Evolutionary conservation across 2,329 filamentous ascomycete genomes (phyloP), one percentile per base, ranked within the genome.

Genomic region (Colletotrichum tanaceti): DNA sequence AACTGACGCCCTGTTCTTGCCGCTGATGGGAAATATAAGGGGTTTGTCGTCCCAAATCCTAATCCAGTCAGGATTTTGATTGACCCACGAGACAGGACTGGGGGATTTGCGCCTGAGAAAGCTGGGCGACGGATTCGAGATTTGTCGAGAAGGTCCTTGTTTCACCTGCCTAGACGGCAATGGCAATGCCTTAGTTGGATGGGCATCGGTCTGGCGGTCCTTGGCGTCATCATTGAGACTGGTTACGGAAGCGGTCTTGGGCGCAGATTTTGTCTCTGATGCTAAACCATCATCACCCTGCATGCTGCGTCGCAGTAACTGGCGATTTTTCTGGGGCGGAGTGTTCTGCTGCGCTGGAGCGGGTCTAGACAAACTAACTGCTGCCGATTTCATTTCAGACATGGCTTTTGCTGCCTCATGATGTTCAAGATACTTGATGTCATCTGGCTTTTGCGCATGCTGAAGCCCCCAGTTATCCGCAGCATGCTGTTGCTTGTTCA

Each of bases 1-100:
- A 1, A 96, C 88, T 1, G 86, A 88, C 1, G 90, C 88, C 70
- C 89, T 85, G 58, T 87, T 86, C 62, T 85, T 87, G 3, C 88
- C 88, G 32, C 79, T 81, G 5, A 80, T 73, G 4, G 89, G 89
- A 75, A 88, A 93, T 2, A 89, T 81, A 1, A 94, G 81, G 1
- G 90, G 86, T 58, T 82, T 82, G 18, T 83, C 58, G 16, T 72
- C 79, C 88, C 88, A 91, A 0, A 79, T 68, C 18, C 78, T 78
- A 41, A 77, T 77, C 89, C 89, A 91, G 3, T 77, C 77, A 7
- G 80, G 80, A 71, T 90, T 80, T 32, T 78, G 69, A 7, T 75
- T 73, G 1, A 87, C 87, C 88, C 88, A 91, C 16, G 77, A 74
- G 46, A 73, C 52, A n/a, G 72, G 69, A 53, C 65, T 70, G 49